Evolutionary conservation across 352 stramenopile genomes (phyloP).

Genomic region (Globisporangium viniferum): DNA sequence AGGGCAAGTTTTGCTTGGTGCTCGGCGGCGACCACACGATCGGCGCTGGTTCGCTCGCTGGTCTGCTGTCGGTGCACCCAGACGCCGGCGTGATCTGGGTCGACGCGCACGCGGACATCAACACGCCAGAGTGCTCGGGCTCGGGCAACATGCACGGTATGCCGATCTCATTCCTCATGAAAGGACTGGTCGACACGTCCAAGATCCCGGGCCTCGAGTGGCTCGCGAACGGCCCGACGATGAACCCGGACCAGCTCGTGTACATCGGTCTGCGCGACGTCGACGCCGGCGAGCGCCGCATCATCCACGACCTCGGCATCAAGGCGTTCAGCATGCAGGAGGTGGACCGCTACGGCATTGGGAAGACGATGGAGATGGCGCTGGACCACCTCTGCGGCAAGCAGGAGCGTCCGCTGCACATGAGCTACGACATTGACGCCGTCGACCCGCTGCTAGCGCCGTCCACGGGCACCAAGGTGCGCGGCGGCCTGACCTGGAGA

Average conservation of each 20-base stretch:
- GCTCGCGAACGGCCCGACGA: constrained; percentile 72
- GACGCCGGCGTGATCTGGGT: constrained; percentile 97
- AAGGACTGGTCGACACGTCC: constrained; percentile 84
- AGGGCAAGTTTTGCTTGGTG: constrained; percentile 93
- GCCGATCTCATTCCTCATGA: constrained; percentile 94
- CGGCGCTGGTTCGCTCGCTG: constrained; percentile 90
- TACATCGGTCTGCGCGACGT: constrained; percentile 96
- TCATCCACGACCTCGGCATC: constrained; percentile 92
- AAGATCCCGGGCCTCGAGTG: constrained; percentile 94
- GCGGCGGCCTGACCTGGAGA: constrained; percentile 94
- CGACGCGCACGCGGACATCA: constrained; percentile 97
- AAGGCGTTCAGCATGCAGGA: constrained; percentile 97
- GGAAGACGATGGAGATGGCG: constrained; percentile 95
- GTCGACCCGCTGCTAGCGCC: constrained; percentile 93
- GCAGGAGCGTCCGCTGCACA: constrained; percentile 91
- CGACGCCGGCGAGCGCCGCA: constrained; percentile 86
- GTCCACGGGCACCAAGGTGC: constrained; percentile 94
- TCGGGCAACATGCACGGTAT: constrained; percentile 98
- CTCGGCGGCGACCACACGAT: constrained; percentile 97
- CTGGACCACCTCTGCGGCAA: constrained; percentile 91
- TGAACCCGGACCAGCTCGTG: constrained; percentile 90
- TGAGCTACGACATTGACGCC: constrained; percentile 98
- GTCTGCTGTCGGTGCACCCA: constrained; percentile 87
- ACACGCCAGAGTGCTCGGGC: constrained; percentile 89
- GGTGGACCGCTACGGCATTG: constrained; percentile 96